Base-by-base conservation (phyloP, 495 filamentous ascomycete species). In the Staphylotrichum longicolle region DNA sequence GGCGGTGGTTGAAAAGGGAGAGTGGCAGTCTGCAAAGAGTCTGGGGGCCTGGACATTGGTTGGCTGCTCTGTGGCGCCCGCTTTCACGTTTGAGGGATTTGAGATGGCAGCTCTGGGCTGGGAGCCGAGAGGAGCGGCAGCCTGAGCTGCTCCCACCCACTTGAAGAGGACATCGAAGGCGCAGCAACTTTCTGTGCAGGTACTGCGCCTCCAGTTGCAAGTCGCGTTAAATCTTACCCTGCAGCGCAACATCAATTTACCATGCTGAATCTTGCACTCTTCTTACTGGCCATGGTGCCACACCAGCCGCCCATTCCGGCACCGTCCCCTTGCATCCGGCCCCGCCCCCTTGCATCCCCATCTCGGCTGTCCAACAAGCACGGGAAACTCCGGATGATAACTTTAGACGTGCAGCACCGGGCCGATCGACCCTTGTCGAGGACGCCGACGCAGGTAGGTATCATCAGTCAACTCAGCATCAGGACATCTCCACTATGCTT, bases 21-120 rank as follows among this genome's bases (percentile, higher is more conserved):
- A 74, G 44, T 80, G 79, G 78, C 78, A 80, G 69, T 66, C 70
- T 33, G 78, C 76, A 0, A 58, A 65, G 45, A 77, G 73, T 32
- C 57, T 71, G 47, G 79, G 79, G 32, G 63, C 66, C 11, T 82
- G 78, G 78, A 80, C 78, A 12, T 65, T 82, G 39, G 76, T 57
- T 46, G 54, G 74, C 4, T 74, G 69, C 47, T 64, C 74, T 11
- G 74, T 78, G 8, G 72, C 75, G 15, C 74, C 75, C 0, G 74
- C 64, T 0, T 78, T 76, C 44, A 60, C 45, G 2, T 70, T 72
- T 41, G 72, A 69, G 50, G 63, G 56, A 3, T 78, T 76, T 50
- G 69, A 78, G 68, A 72, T 77, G 70, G 74, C 75, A 20, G 5
- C 34, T 32, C 49, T 42, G 4, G 72, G 71, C 0, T 78, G 75